Conservation (phyloP, 495 filamentous ascomycete species). For the Choiromyces venosus region DNA sequence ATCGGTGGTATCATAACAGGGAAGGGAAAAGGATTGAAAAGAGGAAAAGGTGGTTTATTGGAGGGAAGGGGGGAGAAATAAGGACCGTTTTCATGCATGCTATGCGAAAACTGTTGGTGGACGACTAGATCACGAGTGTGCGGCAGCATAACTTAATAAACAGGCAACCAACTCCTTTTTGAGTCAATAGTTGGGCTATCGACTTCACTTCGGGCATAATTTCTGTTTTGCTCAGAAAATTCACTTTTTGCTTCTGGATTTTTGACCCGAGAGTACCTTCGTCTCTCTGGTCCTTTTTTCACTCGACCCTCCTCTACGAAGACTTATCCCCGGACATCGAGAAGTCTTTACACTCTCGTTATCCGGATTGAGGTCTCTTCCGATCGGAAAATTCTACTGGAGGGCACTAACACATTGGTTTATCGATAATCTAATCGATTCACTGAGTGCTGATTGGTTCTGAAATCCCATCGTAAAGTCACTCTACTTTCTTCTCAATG, state of each 20-base stretch:
- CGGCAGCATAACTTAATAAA: neutral
- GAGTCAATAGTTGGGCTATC: neutral
- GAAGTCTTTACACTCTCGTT: neutral
- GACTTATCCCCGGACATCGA: neutral
- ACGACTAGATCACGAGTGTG: neutral
- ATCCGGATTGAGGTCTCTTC: neutral
- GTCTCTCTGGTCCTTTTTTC: neutral
- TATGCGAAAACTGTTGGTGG: neutral
- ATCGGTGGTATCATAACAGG: neutral
- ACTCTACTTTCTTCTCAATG: conserved; percentile 21
- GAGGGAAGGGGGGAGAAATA: neutral
- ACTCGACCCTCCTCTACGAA: neutral
- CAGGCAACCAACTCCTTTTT: neutral
- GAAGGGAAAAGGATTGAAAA: neutral
- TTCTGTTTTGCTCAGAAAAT: neutral
- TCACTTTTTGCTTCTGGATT: neutral
- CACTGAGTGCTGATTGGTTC: neutral
- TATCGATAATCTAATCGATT: neutral
- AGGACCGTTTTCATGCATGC: neutral
- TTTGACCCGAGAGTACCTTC: neutral
- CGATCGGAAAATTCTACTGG: neutral
- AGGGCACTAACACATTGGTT: neutral
- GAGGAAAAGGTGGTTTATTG: neutral
- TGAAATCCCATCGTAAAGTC: neutral
- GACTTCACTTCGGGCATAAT: neutral